Base-by-base conservation (phyloP, 768 basidiomycete genomes). In the Solioccasus polychromus region DNA sequence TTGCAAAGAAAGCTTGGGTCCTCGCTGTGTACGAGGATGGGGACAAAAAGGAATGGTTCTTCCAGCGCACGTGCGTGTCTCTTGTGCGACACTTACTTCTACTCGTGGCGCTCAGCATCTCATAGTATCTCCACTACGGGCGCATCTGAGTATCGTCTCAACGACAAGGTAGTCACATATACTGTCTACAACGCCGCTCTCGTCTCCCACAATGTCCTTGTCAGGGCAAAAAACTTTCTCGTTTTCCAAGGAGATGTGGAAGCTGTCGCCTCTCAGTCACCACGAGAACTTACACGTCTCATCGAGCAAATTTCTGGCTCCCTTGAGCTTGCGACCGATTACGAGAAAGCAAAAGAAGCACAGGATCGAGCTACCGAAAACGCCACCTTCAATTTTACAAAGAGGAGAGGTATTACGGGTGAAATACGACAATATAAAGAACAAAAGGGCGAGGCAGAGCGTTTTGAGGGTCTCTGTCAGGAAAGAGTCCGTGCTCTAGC, bases 181-280 rank as follows among this genome's bases (percentile, higher is more conserved):
- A 77, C 84, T 11, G 80, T 80, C 2, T 99, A 98, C 73, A 96
- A 96, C 49, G 74, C 83, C 5, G 88, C 90, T 11, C 84, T 99
- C 20, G 76, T 88, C 45, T 72, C 77, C 7, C 93, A 96, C 58
- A 96, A 97, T 59, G 91, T 99, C 59, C 88, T 98, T 37, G 93
- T 98, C 59, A 97, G 96, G 69, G 96, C 96, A 11, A 97, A 97
- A 73, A 98, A 98, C 71, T 99, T 98, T 60, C 84, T 98, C 42
- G 96, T 98, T 10, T 98, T 99, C 71, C 96, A 99, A 62, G 96
- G 96, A 41, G 96, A 98, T 61, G 96, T 99, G 25, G 96, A 99
- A 68, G 91, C 92, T 2, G 91, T 99, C 26, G 96, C 96, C 1
- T 89, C 90, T 3, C 96, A 99, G 56, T 92, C 89, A 1, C 81